phyloP scores from a whole-genome alignment of 2,329 filamentous ascomycete genomes.

The Didymella glomerata region DNA sequence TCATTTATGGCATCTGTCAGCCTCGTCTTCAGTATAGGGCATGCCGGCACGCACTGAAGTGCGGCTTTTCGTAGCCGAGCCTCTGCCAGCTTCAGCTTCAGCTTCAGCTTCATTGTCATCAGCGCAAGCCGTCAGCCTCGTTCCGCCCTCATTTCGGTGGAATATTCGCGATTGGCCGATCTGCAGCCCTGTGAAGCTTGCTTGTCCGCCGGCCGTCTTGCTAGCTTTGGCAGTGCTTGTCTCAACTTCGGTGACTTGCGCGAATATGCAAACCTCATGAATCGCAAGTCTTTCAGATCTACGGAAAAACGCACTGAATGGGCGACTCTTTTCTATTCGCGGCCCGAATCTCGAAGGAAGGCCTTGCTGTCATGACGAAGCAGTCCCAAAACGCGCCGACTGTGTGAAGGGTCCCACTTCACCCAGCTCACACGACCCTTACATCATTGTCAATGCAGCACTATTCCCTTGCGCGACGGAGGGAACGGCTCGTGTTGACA shows the following conservation, averaged over 20 bases:
- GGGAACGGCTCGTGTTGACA: not conserved
- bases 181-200: conserved; percentile 16
- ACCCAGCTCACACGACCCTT: conserved; percentile 7
- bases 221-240: conserved; percentile 16
- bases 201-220: conserved; percentile 6
- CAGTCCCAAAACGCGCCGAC: not conserved
- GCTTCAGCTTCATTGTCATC: not conserved
- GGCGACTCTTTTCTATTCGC: no score
- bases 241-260: not conserved
- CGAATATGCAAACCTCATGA: not conserved
- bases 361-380: not conserved
- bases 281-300: not conserved
- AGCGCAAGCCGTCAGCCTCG: not conserved
- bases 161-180: not conserved
- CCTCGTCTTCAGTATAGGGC: not conserved
- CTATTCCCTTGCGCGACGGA: conserved; percentile 6
- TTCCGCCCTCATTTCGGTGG: no score
- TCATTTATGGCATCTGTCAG: not conserved
- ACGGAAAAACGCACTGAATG: not conserved
- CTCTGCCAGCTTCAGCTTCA: not conserved
- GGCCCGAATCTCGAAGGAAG: not conserved
- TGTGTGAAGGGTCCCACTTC: not conserved
- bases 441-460: conserved; percentile 7
- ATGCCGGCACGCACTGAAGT: not conserved
- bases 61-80: not conserved